Evolutionary conservation across 352 stramenopile species (phyloP), one percentile per base, ranked within the genome.

Genomic region (Phytophthora idaei): DNA sequence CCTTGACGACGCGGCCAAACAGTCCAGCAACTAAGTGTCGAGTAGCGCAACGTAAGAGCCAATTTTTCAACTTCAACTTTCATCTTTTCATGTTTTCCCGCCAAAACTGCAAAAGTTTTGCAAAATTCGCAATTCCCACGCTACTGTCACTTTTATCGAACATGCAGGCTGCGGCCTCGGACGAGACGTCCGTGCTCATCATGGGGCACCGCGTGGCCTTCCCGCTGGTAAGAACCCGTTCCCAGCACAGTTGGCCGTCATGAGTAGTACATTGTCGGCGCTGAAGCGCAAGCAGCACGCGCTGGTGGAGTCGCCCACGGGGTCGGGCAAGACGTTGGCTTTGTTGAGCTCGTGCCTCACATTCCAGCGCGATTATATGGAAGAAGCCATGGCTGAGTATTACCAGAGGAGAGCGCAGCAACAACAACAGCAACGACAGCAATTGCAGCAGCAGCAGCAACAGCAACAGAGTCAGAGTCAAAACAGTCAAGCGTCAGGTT

Each of bases 131-230:
- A 2, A 34, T 48, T 46, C 27, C 15, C 17, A 5, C 4, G 11
- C 14, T 45, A 56, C 63, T 57, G 52, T 63, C 36, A 62, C 28
- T 63, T 63, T 62, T 15, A 39, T 53, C 34, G 39, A 56, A 6
- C 3, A 63, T 63, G 53, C 32, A 58, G 34, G 9, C 44, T 17
- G 6, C 17, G 50, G 34, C 21, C 21, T 21, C 27, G 36, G 49
- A 48, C 11, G 65, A 77, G 41, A 71, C 64, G 31, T 77, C 61
- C n/a, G 69, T 91, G 52, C 82, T 93, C 74, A 91, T 95, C 74
- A 92, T 92, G 82, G 87, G 87, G 31, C 90, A 93, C 68, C 74
- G 73, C 47, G 87, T 95, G 29, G 80, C 69, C 37, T 95, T 95
- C 59, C 87, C 0, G 71, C 69, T 5, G 87, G 83, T 41, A 95